phyloP scores from a whole-genome alignment of 225 moss, liverwort and hornwort genomes.

The Sphagnum tenellum region DNA sequence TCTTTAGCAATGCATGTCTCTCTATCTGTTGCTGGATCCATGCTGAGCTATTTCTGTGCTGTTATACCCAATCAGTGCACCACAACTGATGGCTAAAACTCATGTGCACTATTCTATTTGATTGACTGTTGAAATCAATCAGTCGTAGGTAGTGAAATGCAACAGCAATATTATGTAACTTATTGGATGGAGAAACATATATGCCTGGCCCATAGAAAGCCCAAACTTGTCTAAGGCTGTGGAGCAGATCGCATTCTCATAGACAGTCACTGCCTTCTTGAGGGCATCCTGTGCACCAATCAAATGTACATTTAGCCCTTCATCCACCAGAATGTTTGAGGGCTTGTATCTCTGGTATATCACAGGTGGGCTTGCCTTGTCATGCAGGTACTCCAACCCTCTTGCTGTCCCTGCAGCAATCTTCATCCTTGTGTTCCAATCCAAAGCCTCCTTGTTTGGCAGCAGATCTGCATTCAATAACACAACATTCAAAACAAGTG shows the following conservation, averaged over 20 bases:
- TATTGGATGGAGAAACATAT: background rate
- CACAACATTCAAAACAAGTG: background rate
- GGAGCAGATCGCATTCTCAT: conserved; percentile 74
- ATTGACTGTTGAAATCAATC: too few relatives aligned
- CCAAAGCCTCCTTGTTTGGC: conserved; percentile 84
- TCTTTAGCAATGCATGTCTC: too few relatives aligned
- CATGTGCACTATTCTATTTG: too few relatives aligned
- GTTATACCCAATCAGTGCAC: too few relatives aligned
- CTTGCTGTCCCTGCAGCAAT: conserved; percentile 96
- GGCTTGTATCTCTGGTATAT: conserved; percentile 97
- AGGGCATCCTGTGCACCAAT: conserved; percentile 84
- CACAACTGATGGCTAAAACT: too few relatives aligned
- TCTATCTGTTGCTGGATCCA: too few relatives aligned
- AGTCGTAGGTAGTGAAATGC: too few relatives aligned
- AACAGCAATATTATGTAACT: too few relatives aligned
- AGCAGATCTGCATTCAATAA: conserved; percentile 61
- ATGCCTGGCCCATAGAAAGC: conserved; percentile 74
- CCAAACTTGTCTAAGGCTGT: conserved; percentile 4
- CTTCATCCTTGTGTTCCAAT: conserved; percentile 99
- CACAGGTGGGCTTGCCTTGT: conserved; percentile 97
- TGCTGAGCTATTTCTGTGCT: too few relatives aligned
- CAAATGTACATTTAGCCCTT: conserved; percentile 80
- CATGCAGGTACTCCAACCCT: conserved; percentile 93
- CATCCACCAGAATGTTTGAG: conserved; percentile 89
- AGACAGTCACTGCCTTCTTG: conserved; percentile 70